phyloP scores from a whole-genome alignment of 495 filamentous ascomycete species.

The Hypoxylon fragiforme region DNA sequence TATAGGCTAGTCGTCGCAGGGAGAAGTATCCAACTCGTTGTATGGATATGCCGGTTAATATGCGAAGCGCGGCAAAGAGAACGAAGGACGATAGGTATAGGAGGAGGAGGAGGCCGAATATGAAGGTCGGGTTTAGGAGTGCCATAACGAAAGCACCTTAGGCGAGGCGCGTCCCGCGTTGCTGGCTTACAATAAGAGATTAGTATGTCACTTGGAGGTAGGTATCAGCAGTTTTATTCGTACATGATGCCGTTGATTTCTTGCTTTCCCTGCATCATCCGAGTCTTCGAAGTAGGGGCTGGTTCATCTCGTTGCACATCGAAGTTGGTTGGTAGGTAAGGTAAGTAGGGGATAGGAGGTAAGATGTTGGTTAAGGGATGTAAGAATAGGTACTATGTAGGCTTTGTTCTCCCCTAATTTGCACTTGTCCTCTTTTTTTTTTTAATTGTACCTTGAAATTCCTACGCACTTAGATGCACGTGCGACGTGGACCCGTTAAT shows the following conservation, averaged over 20 bases:
- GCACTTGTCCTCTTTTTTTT: not conserved
- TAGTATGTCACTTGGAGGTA: constrained; percentile 10
- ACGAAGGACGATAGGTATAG: constrained; percentile 91
- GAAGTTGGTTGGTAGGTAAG: not conserved
- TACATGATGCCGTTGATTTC: constrained; percentile 26
- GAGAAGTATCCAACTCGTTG: constrained; percentile 93
- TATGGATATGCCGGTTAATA: constrained; percentile 92
- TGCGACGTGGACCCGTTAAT: constrained; percentile 7
- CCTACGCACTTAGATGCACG: not conserved
- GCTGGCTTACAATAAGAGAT: constrained; percentile 19
- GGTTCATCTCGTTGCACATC: constrained; percentile 19
- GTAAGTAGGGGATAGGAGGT: not conserved
- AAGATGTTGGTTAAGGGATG: constrained; percentile 2
- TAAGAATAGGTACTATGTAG: not conserved
- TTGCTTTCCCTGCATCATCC: constrained; percentile 33
- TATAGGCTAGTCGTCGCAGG: constrained; percentile 84
- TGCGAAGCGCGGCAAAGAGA: constrained; percentile 88
- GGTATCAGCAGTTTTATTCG: constrained; percentile 8
- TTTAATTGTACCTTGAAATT: not conserved
- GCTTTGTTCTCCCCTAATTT: constrained; percentile 18
- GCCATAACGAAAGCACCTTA: constrained; percentile 44
- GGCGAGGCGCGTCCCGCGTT: constrained; percentile 34
- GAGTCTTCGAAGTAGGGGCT: constrained; percentile 19
- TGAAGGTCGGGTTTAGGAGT: constrained; percentile 70
- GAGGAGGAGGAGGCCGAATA: constrained; percentile 80